Percentiles rank a stretch among this genome's conserved stretches.
Evolutionary conservation across 768 basidiomycete species (phyloP).

Genomic region (Psilocybe azurescens): DNA sequence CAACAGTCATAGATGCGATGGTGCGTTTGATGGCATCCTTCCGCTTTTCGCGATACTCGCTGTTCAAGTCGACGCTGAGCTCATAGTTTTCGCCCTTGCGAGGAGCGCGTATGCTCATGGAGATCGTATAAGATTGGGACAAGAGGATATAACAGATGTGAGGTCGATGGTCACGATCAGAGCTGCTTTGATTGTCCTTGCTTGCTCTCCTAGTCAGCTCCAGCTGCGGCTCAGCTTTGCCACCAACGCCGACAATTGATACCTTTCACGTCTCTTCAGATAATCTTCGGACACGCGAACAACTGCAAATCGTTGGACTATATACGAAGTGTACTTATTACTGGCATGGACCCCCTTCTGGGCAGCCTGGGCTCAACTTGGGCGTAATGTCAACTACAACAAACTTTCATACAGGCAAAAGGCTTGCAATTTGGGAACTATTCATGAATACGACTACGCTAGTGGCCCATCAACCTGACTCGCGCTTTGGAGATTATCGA

Average conservation of each 20-base stretch:
- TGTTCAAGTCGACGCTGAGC: conserved; percentile 95
- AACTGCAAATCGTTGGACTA: not conserved
- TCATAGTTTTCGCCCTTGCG: conserved; percentile 95
- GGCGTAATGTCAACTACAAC: no score
- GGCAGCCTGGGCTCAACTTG: no score
- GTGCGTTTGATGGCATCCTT: conserved; percentile 99
- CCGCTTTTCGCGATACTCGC: conserved; percentile 92
- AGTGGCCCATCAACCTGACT: not conserved
- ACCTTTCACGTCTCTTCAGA: no score
- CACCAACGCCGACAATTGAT: not conserved
- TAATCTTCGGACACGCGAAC: no score
- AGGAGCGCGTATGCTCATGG: conserved; percentile 63
- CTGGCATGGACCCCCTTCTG: no score
- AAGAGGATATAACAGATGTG: not conserved
- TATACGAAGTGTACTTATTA: no score
- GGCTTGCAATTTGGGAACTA: no score
- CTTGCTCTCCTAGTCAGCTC: no score
- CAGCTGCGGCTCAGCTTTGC: not conserved
- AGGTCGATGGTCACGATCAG: not conserved
- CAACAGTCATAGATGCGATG: conserved; percentile 99
- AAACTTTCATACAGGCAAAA: no score
- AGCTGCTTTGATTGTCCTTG: not conserved
- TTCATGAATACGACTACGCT: not conserved
- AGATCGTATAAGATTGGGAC: conserved; percentile 9
- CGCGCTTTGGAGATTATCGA: not conserved